These are phyloP conservation scores for Silene conica DNA, from an alignment of 148 eudicot species.

Conservation along the genomic window DNA sequence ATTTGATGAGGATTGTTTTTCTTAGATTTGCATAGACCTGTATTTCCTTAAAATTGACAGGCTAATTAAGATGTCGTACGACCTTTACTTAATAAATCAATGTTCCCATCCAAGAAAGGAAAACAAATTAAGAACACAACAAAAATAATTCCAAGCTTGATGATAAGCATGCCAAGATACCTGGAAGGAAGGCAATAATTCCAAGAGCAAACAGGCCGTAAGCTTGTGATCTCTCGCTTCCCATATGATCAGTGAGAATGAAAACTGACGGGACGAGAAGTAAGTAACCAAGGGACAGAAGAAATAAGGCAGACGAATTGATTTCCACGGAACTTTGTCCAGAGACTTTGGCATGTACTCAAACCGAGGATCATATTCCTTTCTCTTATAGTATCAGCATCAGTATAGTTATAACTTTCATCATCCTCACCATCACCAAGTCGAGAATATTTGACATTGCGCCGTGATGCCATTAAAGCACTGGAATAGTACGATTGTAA, in stretches of 20 bases:
- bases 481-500: background rate
- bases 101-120: no score
- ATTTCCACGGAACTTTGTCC: slow-evolving; percentile 86
- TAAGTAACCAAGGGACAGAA: slow-evolving; percentile 59
- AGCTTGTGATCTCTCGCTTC: slow-evolving; percentile 69
- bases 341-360: slow-evolving; percentile 60
- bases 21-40: no score
- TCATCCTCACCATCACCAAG: slow-evolving; percentile 55
- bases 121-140: no score
- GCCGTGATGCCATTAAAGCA: slow-evolving; percentile 58
- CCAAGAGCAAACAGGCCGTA: slow-evolving; percentile 85
- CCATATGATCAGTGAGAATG: slow-evolving; percentile 90
- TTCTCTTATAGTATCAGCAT: no score
- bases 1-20: no score
- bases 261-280: slow-evolving; percentile 68
- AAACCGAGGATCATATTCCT: slow-evolving; percentile 59
- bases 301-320: slow-evolving; percentile 74
- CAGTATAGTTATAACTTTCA: slow-evolving; percentile 24
- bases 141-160: no score
- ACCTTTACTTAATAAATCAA: no score
- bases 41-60: no score
- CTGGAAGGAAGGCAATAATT: slow-evolving; percentile 79
- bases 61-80: no score
- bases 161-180: slow-evolving; percentile 27
- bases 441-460: slow-evolving; percentile 59